These are phyloP conservation scores for Hypomontagnella monticulosa DNA, from an alignment of 495 filamentous ascomycete genomes.

Conservation along the genomic window DNA sequence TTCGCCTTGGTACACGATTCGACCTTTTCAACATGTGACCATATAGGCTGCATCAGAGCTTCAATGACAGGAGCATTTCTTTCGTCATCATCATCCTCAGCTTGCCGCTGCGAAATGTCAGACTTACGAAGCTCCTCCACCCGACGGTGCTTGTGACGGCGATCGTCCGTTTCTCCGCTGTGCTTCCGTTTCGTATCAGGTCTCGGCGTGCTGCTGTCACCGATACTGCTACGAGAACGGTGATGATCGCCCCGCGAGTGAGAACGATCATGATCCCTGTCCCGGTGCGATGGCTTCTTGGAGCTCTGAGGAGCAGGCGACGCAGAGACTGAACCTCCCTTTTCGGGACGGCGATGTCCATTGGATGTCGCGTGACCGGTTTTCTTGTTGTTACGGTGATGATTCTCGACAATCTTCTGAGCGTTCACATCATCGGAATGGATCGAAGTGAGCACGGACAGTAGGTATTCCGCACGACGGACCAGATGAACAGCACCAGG, in stretches of 20 bases:
- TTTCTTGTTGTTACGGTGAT: conserved; percentile 87
- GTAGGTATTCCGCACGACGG: conserved; percentile 90
- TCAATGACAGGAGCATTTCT: conserved; percentile 54
- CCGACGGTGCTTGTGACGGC: conserved; percentile 49
- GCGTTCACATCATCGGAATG: conserved; percentile 74
- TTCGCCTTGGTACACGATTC: conserved; percentile 56
- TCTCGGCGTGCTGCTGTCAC: conserved; percentile 55
- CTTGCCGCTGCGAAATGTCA: conserved; percentile 40
- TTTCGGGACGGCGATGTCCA: conserved; percentile 61
- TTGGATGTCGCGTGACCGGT: conserved; percentile 47
- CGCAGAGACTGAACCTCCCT: conserved; percentile 63
- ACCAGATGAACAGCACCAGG: conserved; percentile 97
- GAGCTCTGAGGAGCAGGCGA: conserved; percentile 64
- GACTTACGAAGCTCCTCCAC: conserved; percentile 47
- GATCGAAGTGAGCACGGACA: conserved; percentile 86
- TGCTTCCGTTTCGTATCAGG: conserved; percentile 59
- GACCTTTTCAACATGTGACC: conserved; percentile 52
- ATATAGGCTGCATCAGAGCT: conserved; percentile 57
- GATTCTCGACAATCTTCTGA: conserved; percentile 86
- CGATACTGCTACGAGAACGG: conserved; percentile 57
- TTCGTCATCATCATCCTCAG: conserved; percentile 53
- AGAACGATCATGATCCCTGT: conserved; percentile 52
- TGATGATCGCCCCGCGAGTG: conserved; percentile 55
- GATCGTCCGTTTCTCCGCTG: conserved; percentile 45
- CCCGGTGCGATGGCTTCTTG: conserved; percentile 53